These are phyloP conservation scores for Cyclostephanos invisitatus DNA, from an alignment of 108 stramenopile species.

Conservation along the genomic window DNA sequence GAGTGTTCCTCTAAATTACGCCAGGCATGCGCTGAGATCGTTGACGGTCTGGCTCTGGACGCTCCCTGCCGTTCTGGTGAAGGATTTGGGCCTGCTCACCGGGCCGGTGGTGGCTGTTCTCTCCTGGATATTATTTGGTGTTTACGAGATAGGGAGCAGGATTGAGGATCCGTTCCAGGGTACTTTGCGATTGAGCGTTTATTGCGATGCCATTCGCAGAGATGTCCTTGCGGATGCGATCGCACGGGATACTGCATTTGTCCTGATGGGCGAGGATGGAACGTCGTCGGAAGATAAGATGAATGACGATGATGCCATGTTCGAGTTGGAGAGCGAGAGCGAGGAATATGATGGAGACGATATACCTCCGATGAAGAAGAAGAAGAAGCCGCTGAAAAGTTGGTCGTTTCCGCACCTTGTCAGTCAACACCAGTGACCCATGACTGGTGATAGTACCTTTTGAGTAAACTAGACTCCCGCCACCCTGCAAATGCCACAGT, in stretches of 20 bases:
- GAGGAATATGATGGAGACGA: constrained; percentile 49
- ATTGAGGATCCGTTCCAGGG: constrained; percentile 97
- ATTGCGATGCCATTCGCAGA: constrained; percentile 80
- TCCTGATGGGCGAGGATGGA: constrained; percentile 39
- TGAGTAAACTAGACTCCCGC: too few species aligned
- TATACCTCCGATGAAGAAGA: constrained; percentile 12
- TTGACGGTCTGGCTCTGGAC: constrained; percentile 91
- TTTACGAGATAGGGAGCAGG: constrained; percentile 91
- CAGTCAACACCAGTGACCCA: too few species aligned
- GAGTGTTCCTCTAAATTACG: constrained; percentile 93
- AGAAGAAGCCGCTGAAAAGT: constrained; percentile 14
- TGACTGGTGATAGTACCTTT: too few species aligned
- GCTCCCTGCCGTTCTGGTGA: constrained; percentile 86
- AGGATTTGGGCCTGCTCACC: constrained; percentile 76
- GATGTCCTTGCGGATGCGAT: constrained; percentile 85
- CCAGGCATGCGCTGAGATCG: constrained; percentile 88
- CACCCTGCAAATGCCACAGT: too few species aligned
- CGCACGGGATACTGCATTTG: constrained; percentile 75
- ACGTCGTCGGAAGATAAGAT: constrained; percentile 21
- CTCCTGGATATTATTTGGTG: constrained; percentile 93
- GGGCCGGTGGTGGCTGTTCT: constrained; percentile 82
- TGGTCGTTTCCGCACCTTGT: background rate
- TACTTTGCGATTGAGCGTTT: constrained; percentile 74
- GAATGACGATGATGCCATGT: constrained; percentile 31
- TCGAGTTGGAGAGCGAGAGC: constrained; percentile 50